Conservation (phyloP, 352 stramenopile species). For the Globisporangium rhizosaccharum region DNA sequence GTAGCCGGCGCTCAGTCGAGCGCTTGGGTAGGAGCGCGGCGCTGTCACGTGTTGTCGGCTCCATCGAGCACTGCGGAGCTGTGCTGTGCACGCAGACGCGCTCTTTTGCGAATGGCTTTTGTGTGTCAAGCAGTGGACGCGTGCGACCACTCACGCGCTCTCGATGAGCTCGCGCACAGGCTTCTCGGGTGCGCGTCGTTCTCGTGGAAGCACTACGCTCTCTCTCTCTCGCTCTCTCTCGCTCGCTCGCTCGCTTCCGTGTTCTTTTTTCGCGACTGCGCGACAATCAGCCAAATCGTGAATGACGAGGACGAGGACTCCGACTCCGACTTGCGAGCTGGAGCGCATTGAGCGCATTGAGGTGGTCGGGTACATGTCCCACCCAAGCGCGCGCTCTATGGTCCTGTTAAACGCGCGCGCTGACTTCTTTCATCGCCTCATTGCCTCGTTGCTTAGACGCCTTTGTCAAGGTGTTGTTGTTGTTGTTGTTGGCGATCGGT, state of each 20-base stretch:
- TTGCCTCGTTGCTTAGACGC: too few relatives aligned
- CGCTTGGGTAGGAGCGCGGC: background rate
- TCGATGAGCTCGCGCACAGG: background rate
- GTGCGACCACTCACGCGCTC: background rate
- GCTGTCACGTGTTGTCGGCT: background rate
- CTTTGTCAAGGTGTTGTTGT: too few relatives aligned
- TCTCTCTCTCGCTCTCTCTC: too few relatives aligned
- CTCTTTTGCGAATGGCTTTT: background rate
- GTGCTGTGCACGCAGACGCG: background rate
- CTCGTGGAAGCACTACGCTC: background rate
- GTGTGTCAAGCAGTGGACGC: background rate
- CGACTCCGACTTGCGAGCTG: too few relatives aligned
- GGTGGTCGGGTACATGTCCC: background rate
- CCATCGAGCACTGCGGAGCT: background rate
- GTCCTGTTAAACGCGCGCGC: too few relatives aligned
- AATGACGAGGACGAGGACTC: background rate
- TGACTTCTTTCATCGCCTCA: too few relatives aligned
- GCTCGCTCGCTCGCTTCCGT: background rate
- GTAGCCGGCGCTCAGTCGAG: conserved; percentile 37
- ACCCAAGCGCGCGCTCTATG: background rate
- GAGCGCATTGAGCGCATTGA: background rate
- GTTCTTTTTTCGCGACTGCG: background rate
- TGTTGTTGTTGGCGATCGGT: too few relatives aligned
- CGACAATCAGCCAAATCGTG: background rate
- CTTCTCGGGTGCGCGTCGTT: background rate